A percentile compares a stretch with the other conserved stretches of the same genome.
Evolutionary conservation across 2,329 filamentous ascomycete genomes (phyloP).

Genomic region (Cercospora sesami): DNA sequence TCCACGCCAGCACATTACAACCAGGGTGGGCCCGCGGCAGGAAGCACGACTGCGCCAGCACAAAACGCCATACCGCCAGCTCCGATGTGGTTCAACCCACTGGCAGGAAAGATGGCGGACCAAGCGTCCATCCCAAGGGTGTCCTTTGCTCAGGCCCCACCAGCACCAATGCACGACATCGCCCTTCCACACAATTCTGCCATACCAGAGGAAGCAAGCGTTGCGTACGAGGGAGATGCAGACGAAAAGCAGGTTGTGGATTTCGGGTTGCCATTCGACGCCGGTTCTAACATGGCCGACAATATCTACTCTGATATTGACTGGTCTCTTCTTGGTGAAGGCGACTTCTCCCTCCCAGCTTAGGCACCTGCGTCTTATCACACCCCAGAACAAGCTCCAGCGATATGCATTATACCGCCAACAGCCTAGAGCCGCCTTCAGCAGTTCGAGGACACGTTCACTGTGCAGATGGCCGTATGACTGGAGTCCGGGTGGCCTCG

Average conservation of each 20-base stretch:
- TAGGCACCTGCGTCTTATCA: constrained; percentile 2
- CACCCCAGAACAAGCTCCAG: not conserved
- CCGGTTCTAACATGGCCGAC: not conserved
- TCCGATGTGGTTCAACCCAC: not conserved
- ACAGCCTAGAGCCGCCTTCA: not conserved
- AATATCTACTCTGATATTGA: constrained; percentile 6
- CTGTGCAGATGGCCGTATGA: not conserved
- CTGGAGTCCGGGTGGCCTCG: not conserved
- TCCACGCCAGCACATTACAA: not conserved
- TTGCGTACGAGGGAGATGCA: not conserved
- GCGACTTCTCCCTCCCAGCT: not conserved
- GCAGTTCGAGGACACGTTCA: not conserved
- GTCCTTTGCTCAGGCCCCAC: not conserved
- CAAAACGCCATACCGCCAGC: not conserved
- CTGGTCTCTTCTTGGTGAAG: constrained; percentile 5
- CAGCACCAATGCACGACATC: not conserved
- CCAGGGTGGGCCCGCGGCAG: not conserved
- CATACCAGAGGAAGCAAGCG: not conserved
- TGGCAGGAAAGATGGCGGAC: not conserved
- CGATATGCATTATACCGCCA: not conserved
- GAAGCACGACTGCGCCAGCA: not conserved
- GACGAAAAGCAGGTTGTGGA: not conserved
- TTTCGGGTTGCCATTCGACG: not conserved
- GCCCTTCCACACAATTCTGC: not conserved
- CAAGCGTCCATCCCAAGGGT: not conserved